Conservation (phyloP, 2,329 filamentous ascomycete genomes). For the Fusarium bactridioides region DNA sequence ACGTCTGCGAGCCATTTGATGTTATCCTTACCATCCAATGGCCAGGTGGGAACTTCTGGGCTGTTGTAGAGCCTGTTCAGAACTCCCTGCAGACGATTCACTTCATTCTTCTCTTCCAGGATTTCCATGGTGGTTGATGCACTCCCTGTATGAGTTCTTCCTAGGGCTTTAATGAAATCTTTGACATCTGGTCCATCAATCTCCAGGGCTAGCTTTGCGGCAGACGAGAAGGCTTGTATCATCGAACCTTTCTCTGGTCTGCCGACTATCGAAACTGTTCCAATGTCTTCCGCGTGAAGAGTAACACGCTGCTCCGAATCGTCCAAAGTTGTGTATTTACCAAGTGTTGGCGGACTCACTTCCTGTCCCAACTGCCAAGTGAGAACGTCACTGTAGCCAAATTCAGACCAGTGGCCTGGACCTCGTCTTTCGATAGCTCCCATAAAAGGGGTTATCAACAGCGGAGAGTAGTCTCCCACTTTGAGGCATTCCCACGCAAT, state of each 20-base stretch:
- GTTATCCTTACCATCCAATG: not conserved
- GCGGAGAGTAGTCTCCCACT: not conserved
- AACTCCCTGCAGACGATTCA: not conserved
- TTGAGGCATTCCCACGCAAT: not conserved
- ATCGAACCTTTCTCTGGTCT: not conserved
- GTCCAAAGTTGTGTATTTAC: not conserved
- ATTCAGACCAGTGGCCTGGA: not conserved
- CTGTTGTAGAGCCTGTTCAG: not conserved
- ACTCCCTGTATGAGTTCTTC: not conserved
- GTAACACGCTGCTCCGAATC: not conserved
- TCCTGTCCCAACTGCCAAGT: not conserved
- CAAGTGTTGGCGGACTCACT: fast-evolving
- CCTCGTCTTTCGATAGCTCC: not conserved
- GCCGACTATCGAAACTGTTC: not conserved
- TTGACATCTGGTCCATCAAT: not conserved
- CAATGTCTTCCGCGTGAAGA: not conserved
- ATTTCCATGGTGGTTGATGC: not conserved
- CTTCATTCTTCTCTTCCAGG: not conserved
- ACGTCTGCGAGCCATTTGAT: not conserved
- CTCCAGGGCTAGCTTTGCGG: not conserved
- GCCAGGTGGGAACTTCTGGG: not conserved
- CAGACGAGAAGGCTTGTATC: not conserved
- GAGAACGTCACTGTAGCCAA: not conserved
- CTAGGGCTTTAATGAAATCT: not conserved
- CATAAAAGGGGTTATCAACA: not conserved